Percentiles rank a stretch among this genome's conserved stretches.
These are phyloP conservation scores for Cladophialophora yegresii DNA, from an alignment of 2,329 filamentous ascomycete genomes.

Conservation along the genomic window DNA sequence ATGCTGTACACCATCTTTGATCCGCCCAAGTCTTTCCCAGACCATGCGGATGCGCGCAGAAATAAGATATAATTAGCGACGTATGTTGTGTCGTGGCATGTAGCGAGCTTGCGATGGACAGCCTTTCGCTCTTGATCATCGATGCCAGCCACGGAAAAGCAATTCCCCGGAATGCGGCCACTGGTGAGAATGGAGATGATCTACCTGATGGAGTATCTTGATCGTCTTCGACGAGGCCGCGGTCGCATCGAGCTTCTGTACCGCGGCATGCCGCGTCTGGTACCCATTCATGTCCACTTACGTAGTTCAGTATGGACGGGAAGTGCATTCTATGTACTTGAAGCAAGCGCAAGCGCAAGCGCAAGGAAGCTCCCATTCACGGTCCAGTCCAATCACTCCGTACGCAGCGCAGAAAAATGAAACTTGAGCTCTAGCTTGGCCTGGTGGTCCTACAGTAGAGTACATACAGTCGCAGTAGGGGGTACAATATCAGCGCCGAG, in stretches of 20 bases:
- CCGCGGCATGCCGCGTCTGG: neutral
- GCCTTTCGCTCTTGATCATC: neutral
- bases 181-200: neutral
- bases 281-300: neutral
- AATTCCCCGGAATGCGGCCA: neutral
- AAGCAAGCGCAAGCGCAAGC: too few species aligned
- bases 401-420: too few species aligned
- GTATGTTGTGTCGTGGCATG: neutral
- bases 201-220: too few species aligned
- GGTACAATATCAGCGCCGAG: neutral
- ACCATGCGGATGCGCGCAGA: neutral
- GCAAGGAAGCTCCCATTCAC: too few species aligned
- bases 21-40: neutral
- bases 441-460: neutral
- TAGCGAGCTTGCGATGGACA: neutral
- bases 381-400: too few species aligned
- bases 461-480: neutral
- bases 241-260: neutral
- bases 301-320: too few species aligned
- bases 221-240: neutral
- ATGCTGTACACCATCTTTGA: neutral
- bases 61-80: slow-evolving; percentile 5
- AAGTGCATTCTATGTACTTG: too few species aligned
- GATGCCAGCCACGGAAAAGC: neutral
- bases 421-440: neutral